A percentile compares a stretch with the other conserved stretches of the same genome.
Evolutionary conservation across 148 eudicot species (phyloP).

Genomic region (Rhododendron simsii): DNA sequence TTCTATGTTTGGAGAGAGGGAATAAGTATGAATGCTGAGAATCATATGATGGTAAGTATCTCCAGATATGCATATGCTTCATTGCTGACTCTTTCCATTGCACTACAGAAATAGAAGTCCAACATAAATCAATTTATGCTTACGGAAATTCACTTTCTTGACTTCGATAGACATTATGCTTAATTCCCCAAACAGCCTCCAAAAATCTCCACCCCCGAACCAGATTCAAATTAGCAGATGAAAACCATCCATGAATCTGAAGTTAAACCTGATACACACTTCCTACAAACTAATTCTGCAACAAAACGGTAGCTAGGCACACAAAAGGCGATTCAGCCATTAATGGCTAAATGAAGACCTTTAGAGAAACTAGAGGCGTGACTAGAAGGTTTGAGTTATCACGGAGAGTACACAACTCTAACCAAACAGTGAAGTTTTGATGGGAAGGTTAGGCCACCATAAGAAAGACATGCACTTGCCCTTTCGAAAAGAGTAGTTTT

Average conservation of each 20-base stretch:
- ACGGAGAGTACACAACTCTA: neutral
- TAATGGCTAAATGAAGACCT: neutral
- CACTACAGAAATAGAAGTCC: neutral
- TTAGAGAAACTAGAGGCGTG: neutral
- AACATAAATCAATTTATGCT: no score
- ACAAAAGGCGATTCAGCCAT: neutral
- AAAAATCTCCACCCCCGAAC: neutral
- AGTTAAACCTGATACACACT: neutral
- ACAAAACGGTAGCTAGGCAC: neutral
- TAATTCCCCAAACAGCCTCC: neutral
- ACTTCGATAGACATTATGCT: neutral
- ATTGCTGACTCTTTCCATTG: neutral
- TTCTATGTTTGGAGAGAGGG: neutral
- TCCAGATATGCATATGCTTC: neutral
- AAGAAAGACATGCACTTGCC: neutral
- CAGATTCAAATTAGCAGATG: neutral
- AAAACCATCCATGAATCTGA: neutral
- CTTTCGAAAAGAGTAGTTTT: neutral
- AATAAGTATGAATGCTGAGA: neutral
- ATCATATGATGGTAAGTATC: neutral
- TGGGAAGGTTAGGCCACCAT: neutral
- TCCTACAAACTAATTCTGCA: neutral
- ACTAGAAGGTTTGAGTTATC: neutral
- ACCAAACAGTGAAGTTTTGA: neutral
- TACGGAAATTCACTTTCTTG: neutral